Evolutionary conservation across 2,329 filamentous ascomycete species (phyloP), one percentile per base, ranked within the genome.

Genomic region (Pseudogymnoascus sp.): DNA sequence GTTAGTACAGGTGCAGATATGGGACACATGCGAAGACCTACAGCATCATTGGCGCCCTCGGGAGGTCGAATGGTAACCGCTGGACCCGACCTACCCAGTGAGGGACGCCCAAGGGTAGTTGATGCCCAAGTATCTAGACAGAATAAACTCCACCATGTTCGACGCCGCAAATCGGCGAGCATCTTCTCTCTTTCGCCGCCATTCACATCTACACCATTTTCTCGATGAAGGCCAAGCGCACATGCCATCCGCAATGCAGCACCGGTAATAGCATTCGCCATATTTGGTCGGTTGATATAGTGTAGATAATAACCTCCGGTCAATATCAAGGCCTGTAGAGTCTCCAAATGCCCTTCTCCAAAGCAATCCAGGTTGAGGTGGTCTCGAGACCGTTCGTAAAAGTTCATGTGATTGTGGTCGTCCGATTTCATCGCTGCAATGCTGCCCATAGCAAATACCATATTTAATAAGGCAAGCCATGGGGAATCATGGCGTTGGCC

Each of bases 221-320:
- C 88, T 59, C 87, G 81, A 71, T 91, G 88, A 14, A 91, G 74
- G 1, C 88, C 88, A 28, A 91, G 77, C 1, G 86, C 85, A 63
- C 85, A 88, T n/a, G 88, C 87, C 82, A 91, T 88, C 60, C 88
- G 80, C 61, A 90, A 78, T 3, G 86, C 85, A 2, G 86, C 87
- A 16, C 88, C 88, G 68, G 88, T 82, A 8, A 91, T 78, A 22
- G 86, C 84, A 70, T 89, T 89, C 14, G 87, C 88, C 77, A 90
- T 87, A 69, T 90, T 90, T 1, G 88, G 88, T 18, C 87, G 81
- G 73, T 90, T 90, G 67, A 88, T 84, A 69, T 91, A 91, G 72
- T 91, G 88, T 61, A 90, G 81, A 70, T 92, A 92, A 74, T 86
- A 89, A 28, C 88, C 88, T 39, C 87, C 87, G 67, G 90, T 84